Evolutionary conservation across 2,329 filamentous ascomycete species (phyloP).

Genomic region (Penicillium sp.): DNA sequence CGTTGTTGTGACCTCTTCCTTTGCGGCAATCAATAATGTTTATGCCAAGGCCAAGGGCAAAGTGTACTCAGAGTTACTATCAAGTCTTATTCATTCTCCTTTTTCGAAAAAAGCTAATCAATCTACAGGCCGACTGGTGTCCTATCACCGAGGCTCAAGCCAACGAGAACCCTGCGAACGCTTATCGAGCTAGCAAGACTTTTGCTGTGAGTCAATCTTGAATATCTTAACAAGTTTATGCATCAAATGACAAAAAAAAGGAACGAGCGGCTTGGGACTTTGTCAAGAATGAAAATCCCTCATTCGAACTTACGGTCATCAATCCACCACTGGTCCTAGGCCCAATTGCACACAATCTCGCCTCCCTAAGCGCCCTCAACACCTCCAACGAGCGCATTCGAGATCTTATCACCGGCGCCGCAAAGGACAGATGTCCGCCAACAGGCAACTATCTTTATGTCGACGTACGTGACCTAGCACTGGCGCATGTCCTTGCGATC

Average conservation of each 20-base stretch:
- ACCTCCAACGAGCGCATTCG: slow-evolving; percentile 71
- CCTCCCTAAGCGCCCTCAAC: slow-evolving; percentile 65
- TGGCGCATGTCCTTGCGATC: slow-evolving; percentile 48
- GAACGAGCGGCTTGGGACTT: slow-evolving; percentile 69
- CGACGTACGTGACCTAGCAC: slow-evolving; percentile 50
- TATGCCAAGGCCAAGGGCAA: slow-evolving; percentile 26
- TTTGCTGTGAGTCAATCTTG: slow-evolving; percentile 17
- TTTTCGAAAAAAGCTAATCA: slow-evolving; percentile 3
- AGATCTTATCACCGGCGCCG: slow-evolving; percentile 64
- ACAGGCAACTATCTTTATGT: slow-evolving; percentile 65
- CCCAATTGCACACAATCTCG: slow-evolving; percentile 65
- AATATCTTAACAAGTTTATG: neutral
- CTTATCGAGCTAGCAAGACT: slow-evolving; percentile 58
- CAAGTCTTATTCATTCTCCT: neutral
- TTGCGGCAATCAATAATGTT: neutral
- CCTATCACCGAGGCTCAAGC: slow-evolving; percentile 43
- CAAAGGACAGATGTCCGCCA: slow-evolving; percentile 59
- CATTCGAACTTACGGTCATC: slow-evolving; percentile 63
- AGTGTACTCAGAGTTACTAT: neutral
- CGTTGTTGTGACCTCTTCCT: neutral
- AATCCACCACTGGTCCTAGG: slow-evolving; percentile 66
- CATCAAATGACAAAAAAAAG: neutral
- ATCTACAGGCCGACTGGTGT: slow-evolving; percentile 42
- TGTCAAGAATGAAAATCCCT: slow-evolving; percentile 56
- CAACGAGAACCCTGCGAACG: slow-evolving; percentile 32